Base-by-base conservation (phyloP, 2,329 filamentous ascomycete species). In the Penicillium sp. region DNA sequence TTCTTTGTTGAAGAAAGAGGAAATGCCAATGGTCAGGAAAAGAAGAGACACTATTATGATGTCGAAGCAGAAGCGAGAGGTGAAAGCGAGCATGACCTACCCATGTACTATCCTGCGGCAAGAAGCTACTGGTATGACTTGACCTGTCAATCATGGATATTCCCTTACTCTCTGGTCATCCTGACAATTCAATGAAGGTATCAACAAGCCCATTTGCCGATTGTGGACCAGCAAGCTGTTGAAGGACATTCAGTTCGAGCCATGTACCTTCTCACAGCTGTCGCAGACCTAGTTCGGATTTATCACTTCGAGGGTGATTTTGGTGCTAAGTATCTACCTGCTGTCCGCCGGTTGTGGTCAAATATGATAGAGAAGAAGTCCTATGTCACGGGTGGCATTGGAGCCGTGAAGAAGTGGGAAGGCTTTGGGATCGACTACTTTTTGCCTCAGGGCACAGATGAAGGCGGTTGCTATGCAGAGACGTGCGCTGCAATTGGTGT, bases 281-380 rank as follows among this genome's bases (percentile, higher is more conserved):
- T 77, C 0, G 76, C 81, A 0, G 80, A 84, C 56, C 61, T 83
- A 4, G 58, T 77, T 0, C 71, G 69, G 22, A 60, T 77, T 3
- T 65, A 68, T 26, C 44, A 59, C 10, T 47, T 60, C 4, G 47
- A 54, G 13, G 46, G 62, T 37, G 56, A 58, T 13, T 43, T 51
- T 5, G 52, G 59, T 40, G 28, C 57, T 9, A 55, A 63, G 20
- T 73, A 72, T 55, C 49, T 65, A 23, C 57, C 60, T 0, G 68
- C 77, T 1, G 55, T 82, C 0, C 59, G 67, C 20, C 65, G 73
- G 6, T 63, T 83, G 3, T 84, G 80, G 80, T 60, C 72, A 26
- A 81, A 82, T 51, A 82, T 82, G 77, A 73, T 80, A 0, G 69
- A 78, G 32, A 73, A 73, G 46, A 84, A 82, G 58, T 80, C 83